These are phyloP conservation scores for Neoboletus brunneissimus DNA, from an alignment of 768 basidiomycete species.

Conservation along the genomic window DNA sequence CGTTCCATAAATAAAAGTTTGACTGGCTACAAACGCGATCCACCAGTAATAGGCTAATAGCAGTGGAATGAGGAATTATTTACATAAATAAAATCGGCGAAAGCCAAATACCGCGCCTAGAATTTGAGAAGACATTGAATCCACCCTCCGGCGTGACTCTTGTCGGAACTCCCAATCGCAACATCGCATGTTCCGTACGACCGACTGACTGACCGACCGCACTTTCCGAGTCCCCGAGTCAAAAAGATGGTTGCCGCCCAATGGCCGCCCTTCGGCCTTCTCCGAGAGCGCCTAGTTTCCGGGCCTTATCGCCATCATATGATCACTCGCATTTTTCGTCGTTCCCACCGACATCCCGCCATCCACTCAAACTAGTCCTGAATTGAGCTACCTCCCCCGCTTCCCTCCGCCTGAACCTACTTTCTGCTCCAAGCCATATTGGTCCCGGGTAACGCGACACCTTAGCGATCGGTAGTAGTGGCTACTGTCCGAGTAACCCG, in stretches of 20 bases:
- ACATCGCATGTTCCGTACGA: not conserved
- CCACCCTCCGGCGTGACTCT: not conserved
- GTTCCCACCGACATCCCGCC: not conserved
- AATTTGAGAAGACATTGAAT: not conserved
- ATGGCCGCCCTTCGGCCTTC: not conserved
- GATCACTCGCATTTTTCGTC: not conserved
- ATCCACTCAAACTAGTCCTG: not conserved
- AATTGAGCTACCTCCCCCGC: not conserved
- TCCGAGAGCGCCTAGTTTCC: not conserved
- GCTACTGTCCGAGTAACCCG: not conserved
- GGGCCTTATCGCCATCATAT: not conserved
- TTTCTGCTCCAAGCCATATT: not conserved
- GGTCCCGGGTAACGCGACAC: not conserved
- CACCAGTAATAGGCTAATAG: no score
- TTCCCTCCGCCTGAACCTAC: no score
- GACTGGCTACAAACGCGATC: not conserved
- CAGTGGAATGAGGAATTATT: not conserved
- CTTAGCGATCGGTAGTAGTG: not conserved
- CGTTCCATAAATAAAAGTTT: not conserved
- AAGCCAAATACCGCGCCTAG: not conserved
- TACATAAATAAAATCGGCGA: not conserved
- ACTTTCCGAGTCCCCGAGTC: not conserved
- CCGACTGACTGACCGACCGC: not conserved
- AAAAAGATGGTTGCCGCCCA: not conserved
- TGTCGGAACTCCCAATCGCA: not conserved